phyloP scores from a whole-genome alignment of 2,329 filamentous ascomycete species.

The Pyrenochaeta sp. region DNA sequence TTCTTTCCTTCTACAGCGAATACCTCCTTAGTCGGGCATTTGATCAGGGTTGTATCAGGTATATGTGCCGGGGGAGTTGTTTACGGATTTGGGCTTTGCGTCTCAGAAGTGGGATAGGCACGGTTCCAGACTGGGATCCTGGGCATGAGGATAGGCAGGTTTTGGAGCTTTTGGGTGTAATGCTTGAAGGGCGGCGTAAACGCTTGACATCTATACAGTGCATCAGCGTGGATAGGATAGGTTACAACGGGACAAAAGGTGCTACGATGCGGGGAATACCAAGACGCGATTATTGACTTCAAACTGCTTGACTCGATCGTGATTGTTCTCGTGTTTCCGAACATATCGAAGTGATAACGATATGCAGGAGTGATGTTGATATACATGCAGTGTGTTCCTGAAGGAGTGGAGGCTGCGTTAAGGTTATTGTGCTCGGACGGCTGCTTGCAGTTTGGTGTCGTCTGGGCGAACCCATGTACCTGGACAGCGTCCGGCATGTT shows the following conservation, averaged over 20 bases:
- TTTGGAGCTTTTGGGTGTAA: conserved; percentile 3
- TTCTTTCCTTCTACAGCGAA: conserved; percentile 31
- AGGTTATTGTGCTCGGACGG: conserved; percentile 34
- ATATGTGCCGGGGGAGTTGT: conserved; percentile 5
- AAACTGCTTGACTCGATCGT: conserved; percentile 7
- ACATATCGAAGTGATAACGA: conserved; percentile 23
- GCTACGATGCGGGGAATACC: conserved; percentile 22
- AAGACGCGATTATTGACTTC: conserved; percentile 20
- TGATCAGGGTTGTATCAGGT: conserved; percentile 33
- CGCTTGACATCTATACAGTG: not conserved
- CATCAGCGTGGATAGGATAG: conserved; percentile 10
- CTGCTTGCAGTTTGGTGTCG: conserved; percentile 20
- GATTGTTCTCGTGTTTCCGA: conserved; percentile 14
- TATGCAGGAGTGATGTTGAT: conserved; percentile 16
- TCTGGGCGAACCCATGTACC: conserved; percentile 18
- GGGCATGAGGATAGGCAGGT: conserved; percentile 4
- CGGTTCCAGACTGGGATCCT: conserved; percentile 10
- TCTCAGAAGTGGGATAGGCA: conserved; percentile 5
- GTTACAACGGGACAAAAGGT: conserved; percentile 15
- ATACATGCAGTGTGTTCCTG: conserved; percentile 34
- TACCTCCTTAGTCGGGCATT: conserved; percentile 41
- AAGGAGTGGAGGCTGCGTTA: conserved; percentile 41
- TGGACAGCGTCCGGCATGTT: conserved; percentile 16
- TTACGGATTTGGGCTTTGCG: conserved; percentile 4
- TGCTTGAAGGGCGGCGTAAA: conserved; percentile 2